phyloP scores from a whole-genome alignment of 2,329 filamentous ascomycete species.

The Apiospora kogelbergensis region DNA sequence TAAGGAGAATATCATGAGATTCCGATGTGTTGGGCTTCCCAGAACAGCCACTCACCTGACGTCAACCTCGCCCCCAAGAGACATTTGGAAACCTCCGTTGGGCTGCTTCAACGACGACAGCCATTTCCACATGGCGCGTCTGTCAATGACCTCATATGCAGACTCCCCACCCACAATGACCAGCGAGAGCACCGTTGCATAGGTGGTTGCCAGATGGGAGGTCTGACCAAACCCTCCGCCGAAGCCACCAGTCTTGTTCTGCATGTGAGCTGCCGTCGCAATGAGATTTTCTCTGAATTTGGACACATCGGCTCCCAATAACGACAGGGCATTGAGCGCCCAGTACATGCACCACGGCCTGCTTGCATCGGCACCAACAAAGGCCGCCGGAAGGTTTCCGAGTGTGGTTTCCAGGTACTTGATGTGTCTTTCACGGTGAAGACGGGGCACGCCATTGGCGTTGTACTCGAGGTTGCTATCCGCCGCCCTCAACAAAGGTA shows the following conservation, averaged over 20 bases:
- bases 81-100: constrained; percentile 88
- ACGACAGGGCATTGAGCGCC: constrained; percentile 72
- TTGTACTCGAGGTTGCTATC: constrained; percentile 59
- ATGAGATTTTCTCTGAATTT: constrained; percentile 69
- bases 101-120: constrained; percentile 82
- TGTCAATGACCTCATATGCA: constrained; percentile 74
- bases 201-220: constrained; percentile 86
- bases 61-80: constrained; percentile 85
- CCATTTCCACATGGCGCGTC: constrained; percentile 87
- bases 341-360: constrained; percentile 95
- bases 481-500: constrained; percentile 64
- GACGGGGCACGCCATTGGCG: constrained; percentile 67
- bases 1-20: constrained; percentile 31
- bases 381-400: constrained; percentile 64
- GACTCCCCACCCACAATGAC: constrained; percentile 75
- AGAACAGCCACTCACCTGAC: constrained; percentile 62
- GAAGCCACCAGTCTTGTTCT: constrained; percentile 83
- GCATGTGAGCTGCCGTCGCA: constrained; percentile 75
- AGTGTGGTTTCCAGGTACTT: constrained; percentile 62
- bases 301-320: constrained; percentile 73
- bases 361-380: constrained; percentile 78
- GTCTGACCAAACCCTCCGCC: constrained; percentile 90
- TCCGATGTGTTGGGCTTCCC: constrained; percentile 15
- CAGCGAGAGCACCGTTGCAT: constrained; percentile 78
- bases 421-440: constrained; percentile 65